phyloP scores from a whole-genome alignment of 2,329 filamentous ascomycete genomes.

The Ophiocordyceps sinensis region DNA sequence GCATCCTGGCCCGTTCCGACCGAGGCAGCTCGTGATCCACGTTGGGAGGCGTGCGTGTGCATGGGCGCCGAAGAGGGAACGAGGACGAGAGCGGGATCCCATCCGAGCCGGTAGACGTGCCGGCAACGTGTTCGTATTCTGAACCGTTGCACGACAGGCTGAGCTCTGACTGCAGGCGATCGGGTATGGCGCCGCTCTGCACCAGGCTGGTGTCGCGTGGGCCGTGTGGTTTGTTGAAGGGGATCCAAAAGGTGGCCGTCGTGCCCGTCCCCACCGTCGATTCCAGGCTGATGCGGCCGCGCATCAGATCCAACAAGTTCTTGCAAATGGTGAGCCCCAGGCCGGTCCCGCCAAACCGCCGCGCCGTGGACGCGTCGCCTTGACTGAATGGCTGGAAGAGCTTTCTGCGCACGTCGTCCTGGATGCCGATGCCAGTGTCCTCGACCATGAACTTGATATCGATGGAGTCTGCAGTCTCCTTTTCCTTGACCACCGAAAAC shows the following conservation, averaged over 20 bases:
- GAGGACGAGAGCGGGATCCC: slow-evolving; percentile 8
- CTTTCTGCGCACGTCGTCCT: slow-evolving; percentile 57
- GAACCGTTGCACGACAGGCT: slow-evolving; percentile 54
- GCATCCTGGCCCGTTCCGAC: slow-evolving; percentile 45
- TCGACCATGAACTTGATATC: slow-evolving; percentile 58
- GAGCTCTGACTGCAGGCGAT: slow-evolving; percentile 49
- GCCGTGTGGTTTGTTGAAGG: slow-evolving; percentile 55
- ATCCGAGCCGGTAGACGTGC: slow-evolving; percentile 22
- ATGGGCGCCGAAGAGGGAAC: slow-evolving; percentile 16
- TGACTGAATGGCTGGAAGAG: slow-evolving; percentile 74
- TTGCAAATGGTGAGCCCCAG: slow-evolving; percentile 70
- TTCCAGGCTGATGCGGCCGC: slow-evolving; percentile 56
- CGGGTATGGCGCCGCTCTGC: slow-evolving; percentile 49
- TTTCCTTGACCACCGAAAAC: slow-evolving; percentile 48
- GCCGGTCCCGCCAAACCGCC: slow-evolving; percentile 67
- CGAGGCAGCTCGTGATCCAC: slow-evolving; percentile 34
- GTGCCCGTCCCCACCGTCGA: slow-evolving; percentile 55
- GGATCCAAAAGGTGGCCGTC: slow-evolving; percentile 62
- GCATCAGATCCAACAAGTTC: slow-evolving; percentile 67
- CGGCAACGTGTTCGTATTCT: slow-evolving; percentile 37
- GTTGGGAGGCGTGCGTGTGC: slow-evolving; percentile 19
- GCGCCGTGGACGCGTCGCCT: slow-evolving; percentile 64
- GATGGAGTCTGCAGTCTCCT: slow-evolving; percentile 48
- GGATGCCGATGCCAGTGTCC: slow-evolving; percentile 71
- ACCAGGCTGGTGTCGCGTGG: slow-evolving; percentile 34